Evolutionary conservation across 1,284 basidiomycete genomes (phyloP).

Genomic region (Spongiforma sp.): DNA sequence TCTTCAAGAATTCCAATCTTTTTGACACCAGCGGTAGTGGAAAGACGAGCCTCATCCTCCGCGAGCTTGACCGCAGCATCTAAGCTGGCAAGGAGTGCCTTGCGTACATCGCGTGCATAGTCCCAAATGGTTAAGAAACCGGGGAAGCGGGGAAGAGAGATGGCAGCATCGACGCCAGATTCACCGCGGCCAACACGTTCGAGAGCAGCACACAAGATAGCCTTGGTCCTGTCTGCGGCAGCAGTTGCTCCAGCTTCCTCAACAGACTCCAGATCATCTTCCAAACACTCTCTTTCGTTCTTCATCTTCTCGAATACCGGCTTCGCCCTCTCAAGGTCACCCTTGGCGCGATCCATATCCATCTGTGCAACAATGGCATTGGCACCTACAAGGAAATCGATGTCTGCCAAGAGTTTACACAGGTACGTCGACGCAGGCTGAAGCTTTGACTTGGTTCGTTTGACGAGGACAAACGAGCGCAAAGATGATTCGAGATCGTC

Average conservation of each 20-base stretch:
- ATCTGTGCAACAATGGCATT: constrained; percentile 87
- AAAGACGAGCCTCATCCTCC: constrained; percentile 83
- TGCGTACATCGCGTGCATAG: constrained; percentile 87
- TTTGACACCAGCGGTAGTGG: constrained; percentile 75
- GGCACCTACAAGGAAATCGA: constrained; percentile 86
- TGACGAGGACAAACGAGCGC: constrained; percentile 94
- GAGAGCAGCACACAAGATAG: constrained; percentile 72
- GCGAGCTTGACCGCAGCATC: constrained; percentile 84
- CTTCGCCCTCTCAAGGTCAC: constrained; percentile 72
- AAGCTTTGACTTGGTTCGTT: constrained; percentile 95
- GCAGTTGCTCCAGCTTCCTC: constrained; percentile 79
- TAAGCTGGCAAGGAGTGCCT: constrained; percentile 78
- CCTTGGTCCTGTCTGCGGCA: constrained; percentile 61
- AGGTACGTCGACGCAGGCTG: constrained; percentile 96
- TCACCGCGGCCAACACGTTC: constrained; percentile 82
- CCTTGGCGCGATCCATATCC: constrained; percentile 80
- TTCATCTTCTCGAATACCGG: constrained; percentile 92
- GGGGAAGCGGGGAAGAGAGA: constrained; percentile 83
- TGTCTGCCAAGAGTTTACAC: constrained; percentile 85
- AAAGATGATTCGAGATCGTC: constrained; percentile 91
- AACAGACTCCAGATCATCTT: constrained; percentile 78
- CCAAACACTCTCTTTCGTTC: constrained; percentile 72
- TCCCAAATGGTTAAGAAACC: constrained; percentile 89
- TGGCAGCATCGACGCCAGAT: constrained; percentile 57
- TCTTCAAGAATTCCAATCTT: constrained; percentile 78